A percentile compares a stretch with the other conserved stretches of the same genome.
Conservation (phyloP, 257 asterid species). For the Capsicum chinense region DNA sequence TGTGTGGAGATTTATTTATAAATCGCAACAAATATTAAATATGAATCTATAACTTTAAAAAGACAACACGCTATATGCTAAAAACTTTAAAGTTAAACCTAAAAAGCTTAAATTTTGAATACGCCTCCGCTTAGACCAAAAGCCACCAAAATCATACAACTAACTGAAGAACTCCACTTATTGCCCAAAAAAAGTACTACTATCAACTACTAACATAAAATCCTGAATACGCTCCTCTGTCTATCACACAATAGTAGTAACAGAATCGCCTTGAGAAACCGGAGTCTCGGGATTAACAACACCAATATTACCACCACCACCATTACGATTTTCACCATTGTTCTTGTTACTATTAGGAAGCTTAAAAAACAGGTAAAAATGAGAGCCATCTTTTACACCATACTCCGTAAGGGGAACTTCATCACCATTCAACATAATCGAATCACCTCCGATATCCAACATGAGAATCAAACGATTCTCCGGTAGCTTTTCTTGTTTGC, state of each 20-base stretch:
- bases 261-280: not conserved
- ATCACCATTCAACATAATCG: constrained; percentile 39
- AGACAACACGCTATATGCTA: not conserved
- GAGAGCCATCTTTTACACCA: constrained; percentile 71
- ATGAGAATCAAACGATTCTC: constrained; percentile 56
- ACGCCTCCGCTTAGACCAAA: not conserved
- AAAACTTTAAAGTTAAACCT: not conserved
- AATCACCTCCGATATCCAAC: constrained; percentile 35
- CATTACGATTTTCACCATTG: not conserved
- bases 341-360: not conserved
- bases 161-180: not conserved
- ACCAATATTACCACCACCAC: not conserved
- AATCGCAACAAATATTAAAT: not conserved
- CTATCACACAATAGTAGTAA: not conserved
- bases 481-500: constrained; percentile 58
- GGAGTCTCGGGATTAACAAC: not conserved
- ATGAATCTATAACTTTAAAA: not conserved
- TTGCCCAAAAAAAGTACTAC: no score
- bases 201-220: not conserved
- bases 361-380: constrained; percentile 55
- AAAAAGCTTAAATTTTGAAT: not conserved
- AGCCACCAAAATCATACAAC: not conserved
- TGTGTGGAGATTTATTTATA: not conserved
- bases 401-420: constrained; percentile 48
- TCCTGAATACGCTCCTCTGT: not conserved